These are phyloP conservation scores for Aspergillus persii DNA, from an alignment of 2,329 filamentous ascomycete species.

Conservation along the genomic window DNA sequence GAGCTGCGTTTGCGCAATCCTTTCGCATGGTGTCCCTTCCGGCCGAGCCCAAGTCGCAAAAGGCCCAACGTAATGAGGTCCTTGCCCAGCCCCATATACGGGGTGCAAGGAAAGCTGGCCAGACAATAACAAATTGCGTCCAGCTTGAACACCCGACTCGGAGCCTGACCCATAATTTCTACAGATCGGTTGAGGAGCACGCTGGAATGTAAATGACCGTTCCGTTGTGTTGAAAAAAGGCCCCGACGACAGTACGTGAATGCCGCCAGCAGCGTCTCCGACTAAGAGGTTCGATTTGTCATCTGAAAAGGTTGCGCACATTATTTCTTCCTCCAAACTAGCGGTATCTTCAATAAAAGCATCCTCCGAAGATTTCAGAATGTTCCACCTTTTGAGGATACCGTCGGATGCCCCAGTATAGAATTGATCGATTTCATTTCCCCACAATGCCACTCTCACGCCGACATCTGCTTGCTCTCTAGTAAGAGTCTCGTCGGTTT, in stretches of 20 bases:
- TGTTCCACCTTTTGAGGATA: conserved; percentile 59
- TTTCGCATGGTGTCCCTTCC: conserved; percentile 17
- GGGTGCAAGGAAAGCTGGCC: conserved; percentile 36
- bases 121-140: conserved; percentile 28
- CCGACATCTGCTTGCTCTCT: conserved; percentile 57
- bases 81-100: conserved; percentile 40
- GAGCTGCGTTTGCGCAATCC: conserved; percentile 25
- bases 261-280: conserved; percentile 56
- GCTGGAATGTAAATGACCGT: conserved; percentile 25
- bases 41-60: conserved; percentile 42
- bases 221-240: conserved; percentile 23
- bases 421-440: conserved; percentile 49
- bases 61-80: conserved; percentile 40
- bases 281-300: conserved; percentile 57
- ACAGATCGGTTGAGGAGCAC: conserved; percentile 15
- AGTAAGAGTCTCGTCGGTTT: conserved; percentile 37
- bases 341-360: conserved; percentile 52
- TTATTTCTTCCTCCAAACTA: conserved; percentile 52
- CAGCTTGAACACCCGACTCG: conserved; percentile 26
- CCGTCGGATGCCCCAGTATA: conserved; percentile 63
- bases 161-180: conserved; percentile 13
- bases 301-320: conserved; percentile 57
- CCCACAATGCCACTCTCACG: conserved; percentile 59
- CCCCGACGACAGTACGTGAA: conserved; percentile 50
- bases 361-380: conserved; percentile 51